Base-by-base conservation (phyloP, 345 rosid genomes). In the Populus ilicifolia region DNA sequence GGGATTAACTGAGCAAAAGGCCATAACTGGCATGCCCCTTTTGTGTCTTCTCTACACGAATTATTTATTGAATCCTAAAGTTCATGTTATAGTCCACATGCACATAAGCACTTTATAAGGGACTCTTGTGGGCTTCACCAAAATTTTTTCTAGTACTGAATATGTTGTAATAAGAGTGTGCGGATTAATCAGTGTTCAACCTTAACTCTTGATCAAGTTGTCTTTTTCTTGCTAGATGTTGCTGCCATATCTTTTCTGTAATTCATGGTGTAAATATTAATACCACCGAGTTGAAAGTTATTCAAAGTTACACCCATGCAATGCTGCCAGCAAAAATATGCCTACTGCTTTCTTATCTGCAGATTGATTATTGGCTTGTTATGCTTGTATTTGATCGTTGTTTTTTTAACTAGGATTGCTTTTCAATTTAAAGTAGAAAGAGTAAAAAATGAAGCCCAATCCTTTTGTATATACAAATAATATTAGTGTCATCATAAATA, bases 231-330 rank as follows among this genome's bases (percentile, higher is more conserved):
- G 65, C n/a, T 62, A 9, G 63, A n/a, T 56, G 5, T 56, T n/a
- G 63, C 13, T 12, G 16, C 59, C 17, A 33, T 5, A 35, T 41
- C 8, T 5, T 65, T 20, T 14, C 69, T 44, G 20, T 27, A 18
- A 36, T 74, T 74, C 39, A 46, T 52, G 46, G 50, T 67, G 78
- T 27, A 30, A 36, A 67, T 66, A 8, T 50, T 48, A 67, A 50
- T 11, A 65, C 44, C 39, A 36, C 23, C 20, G 77, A 10, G 21
- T 20, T 10, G 29, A 23, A 16, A 48, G 50, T 11, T 36, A 52
- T 35, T 67, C 23, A 12, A 35, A 20, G 30, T 14, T 69, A 23
- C 64, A 38, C 36, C 67, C 44, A 2, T 44, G n/a, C 7, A 48
- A 66, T 23, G 70, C 71, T 65, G 29, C 67, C 14, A 44, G 20